Percentiles rank a stretch among this genome's conserved stretches.
These are phyloP conservation scores for Dendrobium officinale DNA, from an alignment of 106 monocot species.

Conservation along the genomic window DNA sequence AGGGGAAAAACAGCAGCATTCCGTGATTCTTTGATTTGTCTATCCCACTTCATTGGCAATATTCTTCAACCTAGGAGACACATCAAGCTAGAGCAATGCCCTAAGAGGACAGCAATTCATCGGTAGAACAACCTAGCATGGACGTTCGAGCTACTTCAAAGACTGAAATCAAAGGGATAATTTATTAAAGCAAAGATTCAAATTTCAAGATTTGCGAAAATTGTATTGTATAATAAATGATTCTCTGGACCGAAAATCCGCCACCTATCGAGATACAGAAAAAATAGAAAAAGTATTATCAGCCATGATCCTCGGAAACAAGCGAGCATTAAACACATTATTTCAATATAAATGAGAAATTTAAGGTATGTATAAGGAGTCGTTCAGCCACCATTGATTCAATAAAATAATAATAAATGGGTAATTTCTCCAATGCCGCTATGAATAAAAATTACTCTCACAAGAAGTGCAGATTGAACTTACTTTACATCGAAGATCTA, in stretches of 20 bases:
- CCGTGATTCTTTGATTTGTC: neutral
- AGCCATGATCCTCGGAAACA: too few relatives aligned
- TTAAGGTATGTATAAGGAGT: too few relatives aligned
- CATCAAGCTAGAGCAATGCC: neutral
- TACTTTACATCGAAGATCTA: conserved; percentile 8
- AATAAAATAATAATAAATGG: neutral
- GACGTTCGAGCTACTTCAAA: neutral
- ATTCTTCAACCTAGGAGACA: neutral
- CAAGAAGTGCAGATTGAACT: neutral
- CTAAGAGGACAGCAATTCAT: neutral
- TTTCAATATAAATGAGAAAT: too few relatives aligned
- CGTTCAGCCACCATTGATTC: neutral
- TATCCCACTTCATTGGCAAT: neutral
- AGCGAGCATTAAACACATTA: too few relatives aligned
- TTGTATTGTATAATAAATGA: too few relatives aligned
- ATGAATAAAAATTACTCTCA: neutral
- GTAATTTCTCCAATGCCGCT: neutral
- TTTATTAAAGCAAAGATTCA: too few relatives aligned
- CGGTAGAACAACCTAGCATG: neutral
- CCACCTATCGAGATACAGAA: too few relatives aligned
- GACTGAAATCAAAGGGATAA: neutral
- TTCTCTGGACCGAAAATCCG: too few relatives aligned
- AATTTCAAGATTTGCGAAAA: too few relatives aligned
- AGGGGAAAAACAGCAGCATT: neutral
- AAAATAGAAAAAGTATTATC: too few relatives aligned